Conservation (phyloP, 73 alveolate genomes). For the Symbiodinium pilosum region DNA sequence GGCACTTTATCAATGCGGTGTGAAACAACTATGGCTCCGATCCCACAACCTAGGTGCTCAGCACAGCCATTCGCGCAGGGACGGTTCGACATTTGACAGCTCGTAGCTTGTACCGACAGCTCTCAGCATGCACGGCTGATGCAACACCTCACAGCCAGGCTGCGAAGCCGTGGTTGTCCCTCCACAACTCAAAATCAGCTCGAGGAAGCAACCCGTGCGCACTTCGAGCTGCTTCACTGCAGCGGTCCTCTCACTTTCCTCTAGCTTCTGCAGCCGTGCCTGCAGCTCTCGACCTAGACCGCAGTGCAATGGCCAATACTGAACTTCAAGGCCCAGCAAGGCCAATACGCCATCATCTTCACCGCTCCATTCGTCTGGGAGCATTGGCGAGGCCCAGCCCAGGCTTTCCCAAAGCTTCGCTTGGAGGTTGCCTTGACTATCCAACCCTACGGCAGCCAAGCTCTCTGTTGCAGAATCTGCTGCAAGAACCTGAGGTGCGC, state of each 20-base stretch:
- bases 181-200: not conserved
- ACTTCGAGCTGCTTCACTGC: not conserved
- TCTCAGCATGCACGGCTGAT: not conserved
- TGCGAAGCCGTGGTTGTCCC: no score
- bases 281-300: not conserved
- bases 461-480: not conserved
- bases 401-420: conserved; percentile 14
- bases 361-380: not conserved
- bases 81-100: conserved; percentile 33
- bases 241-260: not conserved
- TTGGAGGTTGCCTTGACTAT: not conserved
- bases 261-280: not conserved
- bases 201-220: conserved; percentile 51
- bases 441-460: conserved; percentile 57
- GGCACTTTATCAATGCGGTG: no score
- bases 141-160: not conserved
- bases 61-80: not conserved
- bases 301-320: not conserved
- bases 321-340: not conserved
- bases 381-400: conserved; percentile 90
- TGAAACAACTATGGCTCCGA: no score
- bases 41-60: no score
- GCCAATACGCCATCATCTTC: not conserved
- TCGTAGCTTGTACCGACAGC: conserved; percentile 18
- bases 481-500: not conserved